A percentile compares a stretch with the other conserved stretches of the same genome.
These are phyloP conservation scores for Lichtheimia ornata DNA, from an alignment of 371 early-diverging fungal genomes.

Conservation along the genomic window DNA sequence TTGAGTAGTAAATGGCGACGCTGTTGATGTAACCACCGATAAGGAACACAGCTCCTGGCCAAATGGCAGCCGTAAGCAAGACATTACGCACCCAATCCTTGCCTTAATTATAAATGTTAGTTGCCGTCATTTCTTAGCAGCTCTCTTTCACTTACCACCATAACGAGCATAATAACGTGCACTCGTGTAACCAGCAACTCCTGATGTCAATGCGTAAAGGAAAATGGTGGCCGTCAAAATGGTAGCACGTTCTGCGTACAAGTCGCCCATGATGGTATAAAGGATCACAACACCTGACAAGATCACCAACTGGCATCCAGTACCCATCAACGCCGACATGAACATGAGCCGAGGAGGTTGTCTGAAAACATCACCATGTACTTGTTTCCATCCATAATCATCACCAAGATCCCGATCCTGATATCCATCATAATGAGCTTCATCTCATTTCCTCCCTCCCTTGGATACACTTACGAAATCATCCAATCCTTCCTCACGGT, in stretches of 20 bases:
- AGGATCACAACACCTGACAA: conserved; percentile 68
- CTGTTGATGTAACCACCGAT: conserved; percentile 71
- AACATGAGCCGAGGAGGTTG: conserved; percentile 71
- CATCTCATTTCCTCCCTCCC: neutral
- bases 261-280: conserved; percentile 71
- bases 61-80: conserved; percentile 70
- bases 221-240: conserved; percentile 83
- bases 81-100: conserved; percentile 74
- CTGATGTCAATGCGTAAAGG: conserved; percentile 76
- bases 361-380: conserved; percentile 89
- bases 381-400: conserved; percentile 91
- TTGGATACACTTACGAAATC: conserved; percentile 60
- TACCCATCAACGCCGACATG: conserved; percentile 31
- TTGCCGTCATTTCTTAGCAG: conserved; percentile 2
- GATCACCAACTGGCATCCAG: conserved; percentile 28
- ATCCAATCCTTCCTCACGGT: conserved; percentile 71
- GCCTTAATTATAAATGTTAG: conserved; percentile 30
- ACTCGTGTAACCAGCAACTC: conserved; percentile 71
- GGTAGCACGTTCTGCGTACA: conserved; percentile 77
- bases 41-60: conserved; percentile 65
- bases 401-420: conserved; percentile 83
- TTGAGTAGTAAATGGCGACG: conserved; percentile 73
- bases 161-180: conserved; percentile 72
- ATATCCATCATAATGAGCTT: neutral
- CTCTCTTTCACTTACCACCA: conserved; percentile 45